Percentiles rank a stretch among this genome's conserved stretches.
phyloP scores from a whole-genome alignment of 2,329 filamentous ascomycete genomes.

The Botrytis sinoallii region DNA sequence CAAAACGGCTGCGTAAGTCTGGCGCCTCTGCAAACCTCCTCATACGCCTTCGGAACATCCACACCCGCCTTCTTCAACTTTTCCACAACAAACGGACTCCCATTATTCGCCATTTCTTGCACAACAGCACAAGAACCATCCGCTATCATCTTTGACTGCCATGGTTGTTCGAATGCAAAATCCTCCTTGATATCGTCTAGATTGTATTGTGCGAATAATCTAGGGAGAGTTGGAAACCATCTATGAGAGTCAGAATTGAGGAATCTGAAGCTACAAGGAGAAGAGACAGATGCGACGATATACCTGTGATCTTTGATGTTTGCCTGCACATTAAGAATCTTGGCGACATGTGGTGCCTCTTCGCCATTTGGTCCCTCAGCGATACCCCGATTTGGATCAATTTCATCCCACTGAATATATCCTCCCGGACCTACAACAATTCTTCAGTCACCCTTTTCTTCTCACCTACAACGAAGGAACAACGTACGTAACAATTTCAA shows the following conservation, averaged over 20 bases:
- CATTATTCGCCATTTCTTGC: background rate
- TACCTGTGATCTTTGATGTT: background rate
- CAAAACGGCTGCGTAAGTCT: background rate
- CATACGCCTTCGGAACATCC: background rate
- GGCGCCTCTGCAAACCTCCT: background rate
- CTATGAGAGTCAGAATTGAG: background rate
- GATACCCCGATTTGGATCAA: background rate
- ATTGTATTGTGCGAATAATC: background rate
- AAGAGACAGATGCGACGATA: background rate
- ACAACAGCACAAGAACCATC: background rate
- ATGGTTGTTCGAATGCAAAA: background rate
- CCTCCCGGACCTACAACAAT: background rate
- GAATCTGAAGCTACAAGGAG: background rate
- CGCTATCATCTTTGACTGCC: background rate
- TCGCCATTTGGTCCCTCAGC: background rate
- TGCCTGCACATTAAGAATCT: background rate
- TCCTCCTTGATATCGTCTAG: background rate
- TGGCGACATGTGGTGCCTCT: background rate
- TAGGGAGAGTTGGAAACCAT: background rate
- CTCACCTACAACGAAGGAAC: background rate
- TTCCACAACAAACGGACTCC: background rate
- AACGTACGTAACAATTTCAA: background rate
- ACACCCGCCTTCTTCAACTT: background rate
- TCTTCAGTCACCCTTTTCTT: background rate
- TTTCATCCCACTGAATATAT: background rate